Percentiles rank a stretch among this genome's conserved stretches.
phyloP scores from a whole-genome alignment of 2,329 filamentous ascomycete genomes.

The Lecanicillium sp. region DNA sequence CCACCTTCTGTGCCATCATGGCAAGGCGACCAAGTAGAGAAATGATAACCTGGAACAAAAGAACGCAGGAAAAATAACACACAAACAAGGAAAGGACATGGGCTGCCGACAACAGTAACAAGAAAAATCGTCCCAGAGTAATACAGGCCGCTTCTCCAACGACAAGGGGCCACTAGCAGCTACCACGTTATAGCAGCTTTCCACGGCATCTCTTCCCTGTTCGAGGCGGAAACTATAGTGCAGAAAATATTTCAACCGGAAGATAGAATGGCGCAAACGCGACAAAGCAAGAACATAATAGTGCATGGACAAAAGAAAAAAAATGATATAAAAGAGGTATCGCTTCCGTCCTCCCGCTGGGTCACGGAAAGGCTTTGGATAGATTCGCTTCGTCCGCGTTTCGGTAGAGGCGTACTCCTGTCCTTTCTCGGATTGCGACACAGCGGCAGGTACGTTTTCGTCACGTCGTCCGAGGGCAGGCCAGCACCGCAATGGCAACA shows the following conservation, averaged over 20 bases:
- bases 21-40: not conserved
- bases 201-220: constrained; percentile 7
- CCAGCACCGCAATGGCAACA: constrained; percentile 21
- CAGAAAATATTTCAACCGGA: constrained; percentile 19
- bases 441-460: constrained; percentile 17
- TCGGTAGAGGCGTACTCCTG: constrained; percentile 13
- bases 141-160: constrained; percentile 6
- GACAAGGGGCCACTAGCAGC: too few relatives aligned
- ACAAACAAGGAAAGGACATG: constrained; percentile 1
- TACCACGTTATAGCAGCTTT: too few relatives aligned
- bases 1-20: not conserved
- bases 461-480: constrained; percentile 33
- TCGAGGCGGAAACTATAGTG: constrained; percentile 24
- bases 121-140: constrained; percentile 8
- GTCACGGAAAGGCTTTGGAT: constrained; percentile 16
- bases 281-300: not conserved
- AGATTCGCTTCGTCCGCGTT: too few relatives aligned
- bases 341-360: constrained; percentile 19
- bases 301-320: not conserved
- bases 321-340: constrained; percentile 22
- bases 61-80: not conserved
- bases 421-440: not conserved
- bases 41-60: not conserved
- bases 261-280: not conserved
- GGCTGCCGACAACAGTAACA: constrained; percentile 2